phyloP scores from a whole-genome alignment of 768 basidiomycete species.

The Auriscalpium microsporum region DNA sequence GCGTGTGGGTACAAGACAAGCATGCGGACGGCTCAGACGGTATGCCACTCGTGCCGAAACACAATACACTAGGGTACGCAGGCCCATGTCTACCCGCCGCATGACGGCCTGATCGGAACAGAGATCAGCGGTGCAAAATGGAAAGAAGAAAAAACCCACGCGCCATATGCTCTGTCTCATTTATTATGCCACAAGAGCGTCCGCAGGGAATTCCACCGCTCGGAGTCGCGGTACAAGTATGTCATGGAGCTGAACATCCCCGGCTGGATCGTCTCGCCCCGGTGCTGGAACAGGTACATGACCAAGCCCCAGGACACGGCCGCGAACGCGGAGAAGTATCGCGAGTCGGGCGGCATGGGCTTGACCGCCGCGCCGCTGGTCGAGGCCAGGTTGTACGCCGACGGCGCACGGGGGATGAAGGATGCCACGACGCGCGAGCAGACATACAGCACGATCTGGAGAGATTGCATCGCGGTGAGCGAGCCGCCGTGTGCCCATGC shows the following conservation, averaged over 20 bases:
- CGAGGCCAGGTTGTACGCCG: conserved; percentile 41
- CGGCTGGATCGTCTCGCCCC: conserved; percentile 85
- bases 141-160: neutral
- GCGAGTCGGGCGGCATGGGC: conserved; percentile 77
- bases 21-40: too few species aligned
- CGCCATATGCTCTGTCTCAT: conserved; percentile 26
- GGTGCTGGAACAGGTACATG: conserved; percentile 91
- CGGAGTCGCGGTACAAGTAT: conserved; percentile 92
- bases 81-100: neutral
- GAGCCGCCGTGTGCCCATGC: neutral
- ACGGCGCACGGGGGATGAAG: conserved; percentile 71
- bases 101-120: neutral
- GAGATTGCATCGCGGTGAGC: neutral
- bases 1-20: too few species aligned
- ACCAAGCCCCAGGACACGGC: conserved; percentile 91
- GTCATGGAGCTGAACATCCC: conserved; percentile 96
- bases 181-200: conserved; percentile 91
- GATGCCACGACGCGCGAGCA: conserved; percentile 87
- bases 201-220: conserved; percentile 71
- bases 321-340: conserved; percentile 80
- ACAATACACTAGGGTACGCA: neutral
- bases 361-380: conserved; percentile 37
- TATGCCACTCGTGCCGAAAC: too few species aligned
- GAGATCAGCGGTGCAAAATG: neutral
- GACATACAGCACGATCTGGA: conserved; percentile 92